Evolutionary conservation across 2,329 filamentous ascomycete species (phyloP), one percentile per base, ranked within the genome.

Genomic region (Neophaeococcomyces aloes): DNA sequence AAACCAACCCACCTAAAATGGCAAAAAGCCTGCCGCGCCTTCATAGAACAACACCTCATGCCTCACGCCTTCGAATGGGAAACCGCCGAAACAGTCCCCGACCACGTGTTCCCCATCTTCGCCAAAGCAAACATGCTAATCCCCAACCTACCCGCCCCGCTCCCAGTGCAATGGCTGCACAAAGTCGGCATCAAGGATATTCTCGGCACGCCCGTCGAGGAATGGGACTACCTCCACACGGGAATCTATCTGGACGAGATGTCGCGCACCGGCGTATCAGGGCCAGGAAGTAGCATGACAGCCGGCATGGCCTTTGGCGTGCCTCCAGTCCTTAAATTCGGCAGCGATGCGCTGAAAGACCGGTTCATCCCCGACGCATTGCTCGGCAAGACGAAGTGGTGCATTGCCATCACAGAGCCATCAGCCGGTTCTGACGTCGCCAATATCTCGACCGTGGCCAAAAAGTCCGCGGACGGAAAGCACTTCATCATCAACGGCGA

Each of bases 351-450:
- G 52, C 63, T 86, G 19, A 78, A 85, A 60, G 75, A 80, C 50
- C 68, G 71, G 7, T 79, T 81, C 51, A 65, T 87, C 6, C 81
- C 82, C 0, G 79, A 83, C 39, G 66, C 86, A 1, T 65, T 87
- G 10, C 73, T 71, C 0, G 79, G 80, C 5, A 72, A 70, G 57
- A 84, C 79, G 62, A 68, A 82, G 32, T 70, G 70, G 11, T 87
- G 83, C 56, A 86, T 88, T 52, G 83, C 83, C 7, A 86, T 88
- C 54, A 88, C 83, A 0, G 83, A 88, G 58, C 83, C 83, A 0
- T 77, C 76, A 41, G 81, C 81, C 0, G 83, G 83, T 0, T 79
- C 74, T 41, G 83, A 87, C 57, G 83, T 87, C 1, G 79, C 81
- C 5, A 81, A 80, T 54, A 82, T 86, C 51, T 70, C 71, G 3